These are phyloP conservation scores for Colletotrichum brevisporum DNA, from an alignment of 2,329 filamentous ascomycete species.

Conservation along the genomic window DNA sequence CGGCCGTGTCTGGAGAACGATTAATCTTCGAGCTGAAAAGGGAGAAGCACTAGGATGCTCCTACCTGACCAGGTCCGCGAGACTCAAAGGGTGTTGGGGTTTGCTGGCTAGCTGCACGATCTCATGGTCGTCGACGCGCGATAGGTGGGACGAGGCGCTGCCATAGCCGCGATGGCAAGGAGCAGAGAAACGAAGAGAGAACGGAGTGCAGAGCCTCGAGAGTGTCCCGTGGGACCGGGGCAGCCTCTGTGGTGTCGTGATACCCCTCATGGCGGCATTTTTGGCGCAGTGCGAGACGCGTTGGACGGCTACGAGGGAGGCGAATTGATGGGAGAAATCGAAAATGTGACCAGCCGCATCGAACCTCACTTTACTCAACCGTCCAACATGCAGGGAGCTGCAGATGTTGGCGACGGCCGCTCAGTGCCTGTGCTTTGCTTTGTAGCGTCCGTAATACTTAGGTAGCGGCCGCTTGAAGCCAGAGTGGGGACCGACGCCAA, in stretches of 20 bases:
- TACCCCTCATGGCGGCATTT: conserved; percentile 64
- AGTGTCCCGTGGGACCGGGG: conserved; percentile 43
- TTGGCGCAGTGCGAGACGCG: conserved; percentile 2
- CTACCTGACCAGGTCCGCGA: conserved; percentile 91
- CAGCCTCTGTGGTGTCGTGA: conserved; percentile 56
- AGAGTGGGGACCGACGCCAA: conserved; percentile 30
- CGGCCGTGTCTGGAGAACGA: conserved; percentile 73
- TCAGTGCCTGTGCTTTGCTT: no score
- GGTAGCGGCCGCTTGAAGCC: conserved; percentile 10
- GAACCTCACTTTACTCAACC: no score
- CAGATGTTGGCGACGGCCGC: no score
- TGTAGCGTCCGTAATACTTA: conserved; percentile 16
- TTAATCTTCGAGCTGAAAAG: background rate
- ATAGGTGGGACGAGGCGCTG: conserved; percentile 30
- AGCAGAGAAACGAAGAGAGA: conserved; percentile 27
- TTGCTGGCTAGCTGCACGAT: conserved; percentile 84
- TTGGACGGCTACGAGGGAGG: conserved; percentile 16
- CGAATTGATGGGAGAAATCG: conserved; percentile 12
- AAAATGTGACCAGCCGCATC: conserved; percentile 35
- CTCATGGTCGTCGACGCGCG: conserved; percentile 62
- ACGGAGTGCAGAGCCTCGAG: conserved; percentile 22
- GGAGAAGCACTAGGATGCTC: conserved; percentile 37
- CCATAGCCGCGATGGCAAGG: conserved; percentile 45
- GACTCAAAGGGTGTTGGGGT: conserved; percentile 84
- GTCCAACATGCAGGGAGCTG: no score